phyloP scores from a whole-genome alignment of 164 flowering plant genomes.

The Vitis amurensis region DNA sequence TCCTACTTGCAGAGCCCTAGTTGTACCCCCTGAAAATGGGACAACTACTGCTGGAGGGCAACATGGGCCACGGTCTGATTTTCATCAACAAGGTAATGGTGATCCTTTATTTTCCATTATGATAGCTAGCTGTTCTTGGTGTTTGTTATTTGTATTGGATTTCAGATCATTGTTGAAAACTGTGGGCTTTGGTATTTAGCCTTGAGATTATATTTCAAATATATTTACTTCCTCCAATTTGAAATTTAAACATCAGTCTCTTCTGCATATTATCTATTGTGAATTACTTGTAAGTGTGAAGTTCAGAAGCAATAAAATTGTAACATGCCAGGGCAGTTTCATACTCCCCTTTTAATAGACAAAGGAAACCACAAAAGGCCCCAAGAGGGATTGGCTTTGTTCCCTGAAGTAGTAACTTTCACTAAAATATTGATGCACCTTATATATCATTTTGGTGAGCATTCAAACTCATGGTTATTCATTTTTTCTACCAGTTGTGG shows the following conservation, averaged over 20 bases:
- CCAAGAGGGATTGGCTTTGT: no score
- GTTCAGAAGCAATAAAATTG: neutral
- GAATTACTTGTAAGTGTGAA: neutral
- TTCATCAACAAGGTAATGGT: slow-evolving; percentile 59
- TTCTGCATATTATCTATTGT: neutral
- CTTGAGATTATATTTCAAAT: neutral
- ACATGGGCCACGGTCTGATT: slow-evolving; percentile 43
- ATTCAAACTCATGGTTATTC: no score
- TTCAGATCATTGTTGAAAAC: neutral
- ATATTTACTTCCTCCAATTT: neutral
- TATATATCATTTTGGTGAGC: no score
- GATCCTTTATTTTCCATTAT: neutral
- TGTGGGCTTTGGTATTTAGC: slow-evolving; percentile 1
- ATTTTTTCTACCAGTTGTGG: no score
- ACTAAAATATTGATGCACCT: no score
- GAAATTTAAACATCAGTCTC: neutral
- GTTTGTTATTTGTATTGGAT: neutral
- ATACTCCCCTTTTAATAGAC: no score
- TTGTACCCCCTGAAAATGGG: slow-evolving; percentile 82
- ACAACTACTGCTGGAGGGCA: slow-evolving; percentile 43
- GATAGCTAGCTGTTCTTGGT: neutral
- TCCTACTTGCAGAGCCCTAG: slow-evolving; percentile 95
- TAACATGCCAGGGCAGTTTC: no score
- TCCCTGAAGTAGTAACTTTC: no score
- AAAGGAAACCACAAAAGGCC: no score